Conservation (phyloP, 371 early-diverging fungal species). For the Mucor indicus region DNA sequence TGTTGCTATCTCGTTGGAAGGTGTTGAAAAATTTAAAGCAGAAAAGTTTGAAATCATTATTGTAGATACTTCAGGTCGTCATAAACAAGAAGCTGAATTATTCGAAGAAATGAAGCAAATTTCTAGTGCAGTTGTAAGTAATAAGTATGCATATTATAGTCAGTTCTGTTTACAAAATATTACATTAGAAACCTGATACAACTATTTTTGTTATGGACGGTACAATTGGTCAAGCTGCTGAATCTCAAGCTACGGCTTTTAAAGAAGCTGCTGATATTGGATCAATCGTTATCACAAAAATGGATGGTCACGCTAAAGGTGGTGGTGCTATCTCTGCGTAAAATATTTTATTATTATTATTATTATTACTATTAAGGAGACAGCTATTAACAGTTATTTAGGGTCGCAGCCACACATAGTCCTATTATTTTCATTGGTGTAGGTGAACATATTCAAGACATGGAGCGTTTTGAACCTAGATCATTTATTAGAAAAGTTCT, state of each 20-base stretch:
- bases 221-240: slow-evolving; percentile 99
- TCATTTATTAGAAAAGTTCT: slow-evolving; percentile 96
- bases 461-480: slow-evolving; percentile 94
- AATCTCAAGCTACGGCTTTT: slow-evolving; percentile 95
- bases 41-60: slow-evolving; percentile 98
- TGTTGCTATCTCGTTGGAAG: slow-evolving; percentile 91
- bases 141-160: too few relatives aligned
- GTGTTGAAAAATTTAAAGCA: slow-evolving; percentile 94
- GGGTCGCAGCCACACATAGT: slow-evolving; percentile 96
- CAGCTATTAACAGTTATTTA: slow-evolving; percentile 10
- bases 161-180: too few relatives aligned
- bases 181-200: slow-evolving; percentile 85
- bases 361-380: background rate
- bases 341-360: slow-evolving; percentile 5
- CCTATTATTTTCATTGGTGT: slow-evolving; percentile 99
- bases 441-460: slow-evolving; percentile 98
- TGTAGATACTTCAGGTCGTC: slow-evolving; percentile 99
- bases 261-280: slow-evolving; percentile 97
- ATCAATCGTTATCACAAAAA: slow-evolving; percentile 98
- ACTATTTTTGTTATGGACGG: slow-evolving; percentile 99
- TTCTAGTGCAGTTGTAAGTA: slow-evolving; percentile 71
- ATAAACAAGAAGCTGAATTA: slow-evolving; percentile 97
- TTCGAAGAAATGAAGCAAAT: slow-evolving; percentile 99
- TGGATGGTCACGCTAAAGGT: slow-evolving; percentile 99
- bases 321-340: slow-evolving; percentile 99